Conservation (phyloP, 2,329 filamentous ascomycete genomes). For the Drechslerella dactyloides region DNA sequence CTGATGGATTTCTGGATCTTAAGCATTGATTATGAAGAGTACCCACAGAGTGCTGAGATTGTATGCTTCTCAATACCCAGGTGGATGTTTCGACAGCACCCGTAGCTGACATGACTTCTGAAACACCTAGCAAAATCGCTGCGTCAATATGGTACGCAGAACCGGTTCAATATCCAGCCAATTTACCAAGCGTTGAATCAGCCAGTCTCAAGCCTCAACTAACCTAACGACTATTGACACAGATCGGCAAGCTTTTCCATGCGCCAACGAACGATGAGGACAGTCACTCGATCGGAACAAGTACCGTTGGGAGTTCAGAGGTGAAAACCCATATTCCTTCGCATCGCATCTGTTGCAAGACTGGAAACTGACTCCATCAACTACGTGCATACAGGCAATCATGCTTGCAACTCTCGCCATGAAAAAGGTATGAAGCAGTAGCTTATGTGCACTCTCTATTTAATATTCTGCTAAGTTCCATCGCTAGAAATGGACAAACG, state of each 20-base stretch:
- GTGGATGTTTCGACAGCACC: not conserved
- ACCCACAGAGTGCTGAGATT: constrained; percentile 79
- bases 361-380: not conserved
- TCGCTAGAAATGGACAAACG: constrained; percentile 73
- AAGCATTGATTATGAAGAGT: constrained; percentile 80
- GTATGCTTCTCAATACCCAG: constrained; percentile 9
- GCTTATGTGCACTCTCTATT: not conserved
- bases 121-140: constrained; percentile 73
- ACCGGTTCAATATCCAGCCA: not conserved
- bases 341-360: no score
- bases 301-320: constrained; percentile 86
- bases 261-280: constrained; percentile 67
- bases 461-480: not conserved
- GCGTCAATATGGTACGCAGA: constrained; percentile 71
- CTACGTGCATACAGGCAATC: constrained; percentile 64
- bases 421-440: constrained; percentile 71
- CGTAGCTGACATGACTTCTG: not conserved
- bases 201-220: constrained; percentile 48
- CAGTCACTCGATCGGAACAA: constrained; percentile 78
- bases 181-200: no score
- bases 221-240: constrained; percentile 49
- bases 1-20: not conserved
- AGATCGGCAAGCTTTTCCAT: constrained; percentile 84
- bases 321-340: constrained; percentile 59
- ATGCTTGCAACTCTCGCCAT: constrained; percentile 84